These are phyloP conservation scores for Solanum gandarillasii DNA, from an alignment of 257 asterid species.

Conservation along the genomic window DNA sequence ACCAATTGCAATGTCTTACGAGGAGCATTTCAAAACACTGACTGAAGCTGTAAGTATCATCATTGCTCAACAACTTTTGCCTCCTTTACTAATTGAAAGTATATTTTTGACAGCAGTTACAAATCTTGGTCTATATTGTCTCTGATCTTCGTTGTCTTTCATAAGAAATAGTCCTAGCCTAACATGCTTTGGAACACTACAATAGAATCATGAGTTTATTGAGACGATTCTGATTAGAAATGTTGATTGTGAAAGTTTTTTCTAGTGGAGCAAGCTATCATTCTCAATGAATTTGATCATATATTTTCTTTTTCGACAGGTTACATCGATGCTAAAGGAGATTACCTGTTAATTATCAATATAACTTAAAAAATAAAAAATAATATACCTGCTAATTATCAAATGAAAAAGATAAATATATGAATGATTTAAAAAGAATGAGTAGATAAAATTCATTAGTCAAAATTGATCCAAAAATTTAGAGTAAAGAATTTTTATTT, in stretches of 20 bases:
- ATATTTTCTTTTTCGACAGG: background rate
- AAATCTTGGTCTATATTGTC: background rate
- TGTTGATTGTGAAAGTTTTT: background rate
- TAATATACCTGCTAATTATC: too few relatives aligned
- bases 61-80: too few relatives aligned
- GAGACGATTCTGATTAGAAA: background rate
- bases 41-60: constrained; percentile 31
- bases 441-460: too few relatives aligned
- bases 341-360: background rate
- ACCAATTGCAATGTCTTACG: constrained; percentile 22
- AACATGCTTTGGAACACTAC: background rate
- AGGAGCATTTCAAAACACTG: constrained; percentile 27
- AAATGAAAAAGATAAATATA: too few relatives aligned
- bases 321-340: constrained; percentile 18
- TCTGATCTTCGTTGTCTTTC: background rate
- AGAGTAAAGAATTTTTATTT: too few relatives aligned
- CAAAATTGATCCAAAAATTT: too few relatives aligned
- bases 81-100: background rate
- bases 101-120: background rate
- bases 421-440: too few relatives aligned
- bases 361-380: too few relatives aligned
- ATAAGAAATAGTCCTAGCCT: background rate
- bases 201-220: background rate
- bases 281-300: background rate
- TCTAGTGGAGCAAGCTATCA: background rate